phyloP scores from a whole-genome alignment of 192 early-diverging fungal species.

The Backusella mclennaniae region DNA sequence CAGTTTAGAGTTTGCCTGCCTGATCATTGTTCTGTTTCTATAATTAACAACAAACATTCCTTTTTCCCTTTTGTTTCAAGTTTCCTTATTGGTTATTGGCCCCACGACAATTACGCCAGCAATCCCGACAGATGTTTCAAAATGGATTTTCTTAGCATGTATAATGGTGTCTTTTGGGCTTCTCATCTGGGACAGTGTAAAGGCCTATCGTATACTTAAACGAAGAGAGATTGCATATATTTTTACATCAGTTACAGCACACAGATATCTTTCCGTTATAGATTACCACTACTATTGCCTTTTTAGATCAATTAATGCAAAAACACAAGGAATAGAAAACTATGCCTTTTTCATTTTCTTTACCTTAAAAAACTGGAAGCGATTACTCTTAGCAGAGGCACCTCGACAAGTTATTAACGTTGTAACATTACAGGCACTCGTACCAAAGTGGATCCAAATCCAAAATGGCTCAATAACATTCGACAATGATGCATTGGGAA shows the following conservation, averaged over 20 bases:
- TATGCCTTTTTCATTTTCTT: constrained; percentile 87
- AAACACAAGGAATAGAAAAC: constrained; percentile 58
- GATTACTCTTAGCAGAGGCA: constrained; percentile 80
- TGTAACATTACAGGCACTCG: constrained; percentile 44
- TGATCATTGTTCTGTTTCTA: background rate
- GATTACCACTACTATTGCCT: constrained; percentile 83
- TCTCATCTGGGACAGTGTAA: constrained; percentile 64
- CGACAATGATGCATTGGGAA: constrained; percentile 13
- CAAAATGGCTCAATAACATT: constrained; percentile 5
- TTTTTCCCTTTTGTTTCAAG: background rate
- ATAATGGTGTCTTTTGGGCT: constrained; percentile 47
- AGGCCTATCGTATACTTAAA: constrained; percentile 59
- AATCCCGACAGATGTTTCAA: background rate
- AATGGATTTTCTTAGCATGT: too few species aligned
- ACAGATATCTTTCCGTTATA: constrained; percentile 68
- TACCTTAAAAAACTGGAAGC: constrained; percentile 82
- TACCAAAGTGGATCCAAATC: constrained; percentile 26
- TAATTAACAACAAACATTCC: background rate
- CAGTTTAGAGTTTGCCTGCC: background rate
- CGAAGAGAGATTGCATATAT: constrained; percentile 73
- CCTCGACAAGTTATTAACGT: constrained; percentile 76
- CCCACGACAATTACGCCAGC: background rate
- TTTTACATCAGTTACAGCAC: constrained; percentile 71
- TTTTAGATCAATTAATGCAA: constrained; percentile 70
- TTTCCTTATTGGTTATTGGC: background rate